These are phyloP conservation scores for Mortierella sp. DNA, from an alignment of 371 early-diverging fungal genomes.

Conservation along the genomic window DNA sequence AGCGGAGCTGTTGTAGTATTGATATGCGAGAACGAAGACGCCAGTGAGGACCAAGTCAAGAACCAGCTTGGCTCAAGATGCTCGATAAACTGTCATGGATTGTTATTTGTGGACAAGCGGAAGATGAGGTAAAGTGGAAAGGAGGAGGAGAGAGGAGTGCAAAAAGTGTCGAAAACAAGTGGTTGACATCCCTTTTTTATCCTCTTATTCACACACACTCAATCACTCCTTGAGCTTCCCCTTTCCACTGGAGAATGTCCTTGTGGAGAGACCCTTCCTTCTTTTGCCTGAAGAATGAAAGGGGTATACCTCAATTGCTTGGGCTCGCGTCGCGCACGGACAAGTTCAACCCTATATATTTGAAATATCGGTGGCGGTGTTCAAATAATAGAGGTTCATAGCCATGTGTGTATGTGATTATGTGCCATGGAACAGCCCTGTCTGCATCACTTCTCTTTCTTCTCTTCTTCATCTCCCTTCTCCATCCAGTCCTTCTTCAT, in stretches of 20 bases:
- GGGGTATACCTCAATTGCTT: too few relatives aligned
- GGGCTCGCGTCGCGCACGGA: background rate
- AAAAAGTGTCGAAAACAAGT: background rate
- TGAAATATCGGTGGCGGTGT: background rate
- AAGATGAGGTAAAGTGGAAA: background rate
- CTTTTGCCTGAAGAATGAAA: background rate
- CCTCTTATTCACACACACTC: background rate
- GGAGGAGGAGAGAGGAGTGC: background rate
- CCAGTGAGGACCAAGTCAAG: background rate
- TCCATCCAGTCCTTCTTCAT: background rate
- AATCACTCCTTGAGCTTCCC: background rate
- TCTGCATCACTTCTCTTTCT: background rate
- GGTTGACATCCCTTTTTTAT: background rate
- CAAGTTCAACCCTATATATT: background rate
- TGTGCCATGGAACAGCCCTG: background rate
- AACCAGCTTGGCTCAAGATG: background rate
- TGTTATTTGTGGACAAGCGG: background rate
- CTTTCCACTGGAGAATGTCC: background rate
- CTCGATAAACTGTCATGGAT: background rate
- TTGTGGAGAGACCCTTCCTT: background rate
- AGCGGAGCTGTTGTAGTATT: background rate
- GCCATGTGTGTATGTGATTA: too few relatives aligned
- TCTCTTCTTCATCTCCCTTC: background rate
- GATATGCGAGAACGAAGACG: background rate
- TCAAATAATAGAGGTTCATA: background rate